phyloP scores from a whole-genome alignment of 2,329 filamentous ascomycete genomes.

The Myriosclerotinia scirpicola region DNA sequence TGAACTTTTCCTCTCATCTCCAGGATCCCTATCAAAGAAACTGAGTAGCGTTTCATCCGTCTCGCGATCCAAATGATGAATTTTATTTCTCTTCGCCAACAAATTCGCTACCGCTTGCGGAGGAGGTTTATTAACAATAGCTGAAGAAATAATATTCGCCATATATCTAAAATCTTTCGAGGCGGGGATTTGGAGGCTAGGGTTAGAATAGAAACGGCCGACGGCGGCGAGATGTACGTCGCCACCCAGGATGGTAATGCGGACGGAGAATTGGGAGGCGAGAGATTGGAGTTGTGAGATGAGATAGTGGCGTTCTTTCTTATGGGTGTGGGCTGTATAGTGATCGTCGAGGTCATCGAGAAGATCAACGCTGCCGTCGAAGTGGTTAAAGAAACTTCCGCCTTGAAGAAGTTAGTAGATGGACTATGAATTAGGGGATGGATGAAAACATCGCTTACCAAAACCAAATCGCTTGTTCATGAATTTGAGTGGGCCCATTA shows the following conservation, averaged over 20 bases:
- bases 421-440: background rate
- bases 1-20: conserved; percentile 70
- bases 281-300: conserved; percentile 80
- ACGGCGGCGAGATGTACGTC: conserved; percentile 92
- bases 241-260: conserved; percentile 88
- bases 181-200: conserved; percentile 71
- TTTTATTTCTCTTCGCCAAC: conserved; percentile 84
- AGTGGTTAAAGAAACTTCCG: conserved; percentile 86
- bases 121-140: conserved; percentile 93
- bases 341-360: conserved; percentile 94
- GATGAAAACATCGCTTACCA: conserved; percentile 42
- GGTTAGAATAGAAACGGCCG: conserved; percentile 92
- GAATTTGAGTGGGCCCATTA: conserved; percentile 87
- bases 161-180: conserved; percentile 92
- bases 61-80: conserved; percentile 64
- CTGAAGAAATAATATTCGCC: conserved; percentile 89
- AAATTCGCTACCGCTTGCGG: conserved; percentile 86
- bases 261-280: conserved; percentile 81
- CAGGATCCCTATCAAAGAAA: conserved; percentile 89
- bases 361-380: conserved; percentile 90
- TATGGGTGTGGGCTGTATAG: conserved; percentile 90
- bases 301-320: conserved; percentile 77
- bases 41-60: conserved; percentile 93
- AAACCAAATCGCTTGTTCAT: conserved; percentile 88
- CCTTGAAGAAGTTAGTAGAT: conserved; percentile 45